These are phyloP conservation scores for Wickerhamiella kurtzmanii DNA, from an alignment of 805 yeast species.

Conservation along the genomic window DNA sequence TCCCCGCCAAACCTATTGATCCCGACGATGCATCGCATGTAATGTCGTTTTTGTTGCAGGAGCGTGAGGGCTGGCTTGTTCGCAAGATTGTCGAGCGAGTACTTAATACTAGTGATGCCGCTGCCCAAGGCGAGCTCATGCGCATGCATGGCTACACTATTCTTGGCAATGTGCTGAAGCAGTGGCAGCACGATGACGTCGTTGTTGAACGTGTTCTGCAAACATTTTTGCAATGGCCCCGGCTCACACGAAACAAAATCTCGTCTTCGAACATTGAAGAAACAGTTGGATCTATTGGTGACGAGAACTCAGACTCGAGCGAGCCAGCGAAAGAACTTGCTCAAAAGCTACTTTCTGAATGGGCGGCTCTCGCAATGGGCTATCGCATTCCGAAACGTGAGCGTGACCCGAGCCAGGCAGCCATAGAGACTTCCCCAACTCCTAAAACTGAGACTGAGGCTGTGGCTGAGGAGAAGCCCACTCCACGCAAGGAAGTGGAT, in stretches of 20 bases:
- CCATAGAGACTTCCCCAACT: constrained; percentile 3
- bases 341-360: constrained; percentile 39
- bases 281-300: constrained; percentile 35
- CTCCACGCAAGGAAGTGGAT: background rate
- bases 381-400: constrained; percentile 64
- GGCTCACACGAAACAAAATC: constrained; percentile 64
- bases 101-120: constrained; percentile 36
- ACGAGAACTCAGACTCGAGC: constrained; percentile 16
- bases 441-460: constrained; percentile 1
- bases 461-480: background rate
- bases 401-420: constrained; percentile 17
- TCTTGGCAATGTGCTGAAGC: constrained; percentile 43
- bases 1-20: constrained; percentile 40
- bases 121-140: constrained; percentile 46
- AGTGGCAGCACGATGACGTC: constrained; percentile 30
- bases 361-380: constrained; percentile 71
- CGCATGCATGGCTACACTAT: constrained; percentile 80
- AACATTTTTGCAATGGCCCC: constrained; percentile 52
- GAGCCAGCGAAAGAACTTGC: constrained; percentile 29
- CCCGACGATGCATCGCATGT: constrained; percentile 59
- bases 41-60: constrained; percentile 66
- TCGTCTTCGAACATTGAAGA: constrained; percentile 59
- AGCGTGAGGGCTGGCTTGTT: constrained; percentile 43
- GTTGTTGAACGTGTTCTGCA: constrained; percentile 39
- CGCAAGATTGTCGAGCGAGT: constrained; percentile 57